Evolutionary conservation across 441 rosid genomes (phyloP), one percentile per base, ranked within the genome.

Genomic region (Breynia disticha): DNA sequence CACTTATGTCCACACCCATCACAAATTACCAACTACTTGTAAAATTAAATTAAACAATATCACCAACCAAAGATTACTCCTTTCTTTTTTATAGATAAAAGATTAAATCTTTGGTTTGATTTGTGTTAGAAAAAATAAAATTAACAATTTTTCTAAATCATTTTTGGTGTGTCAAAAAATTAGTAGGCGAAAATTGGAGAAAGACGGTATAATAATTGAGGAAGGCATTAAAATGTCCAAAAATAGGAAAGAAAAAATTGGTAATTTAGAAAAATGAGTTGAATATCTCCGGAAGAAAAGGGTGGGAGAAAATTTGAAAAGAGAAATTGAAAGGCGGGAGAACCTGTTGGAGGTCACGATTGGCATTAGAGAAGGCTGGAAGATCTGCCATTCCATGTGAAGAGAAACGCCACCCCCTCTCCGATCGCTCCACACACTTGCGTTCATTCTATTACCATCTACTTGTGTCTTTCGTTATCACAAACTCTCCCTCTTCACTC

Each of bases 381-480:
- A 81, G 95, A 87, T 90, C 91, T 80, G 90, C 96, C 96, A 90
- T 90, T 90, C 97, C 96, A 90, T 90, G 86, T 77, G 95, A 68
- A 78, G 61, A 70, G 63, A 65, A 68, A 60, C 71, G 59, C 67
- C 79, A 79, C 79, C 86, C 78, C 86, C 79, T 74, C 86, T 79
- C 66, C 86, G 91, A 82, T 84, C 80, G 67, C 75, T 75, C 77
- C 46, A 76, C 70, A 71, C 76, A 68, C 80, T 74, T 69, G 95
- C 91, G 87, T 76, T 84, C 95, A 84, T 90, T 79, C 74, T 90
- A 84, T 2, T 64, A 77, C 79, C 68, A 68, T 64, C 67, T 57
- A 63, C 80, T 53, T 24, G 4, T 24, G 4, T 24, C 32, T 24
- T 2, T 24, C 32, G 3, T 24, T 2, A 7, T 24, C 32, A 24